phyloP scores from a whole-genome alignment of 257 asterid genomes.

The Rehmannia glutinosa region DNA sequence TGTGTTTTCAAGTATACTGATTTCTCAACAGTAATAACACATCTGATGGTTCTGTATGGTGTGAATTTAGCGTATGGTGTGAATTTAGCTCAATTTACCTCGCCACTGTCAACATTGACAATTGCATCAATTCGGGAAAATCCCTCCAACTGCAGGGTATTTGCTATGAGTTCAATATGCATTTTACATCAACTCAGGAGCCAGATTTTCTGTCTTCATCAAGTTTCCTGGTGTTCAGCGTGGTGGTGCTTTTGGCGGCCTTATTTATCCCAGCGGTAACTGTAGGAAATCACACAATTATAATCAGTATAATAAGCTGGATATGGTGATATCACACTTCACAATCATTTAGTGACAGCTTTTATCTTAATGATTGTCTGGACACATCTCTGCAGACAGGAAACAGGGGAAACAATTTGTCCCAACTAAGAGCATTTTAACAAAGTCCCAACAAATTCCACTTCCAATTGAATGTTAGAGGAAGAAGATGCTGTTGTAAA shows the following conservation, averaged over 20 bases:
- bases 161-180: slow-evolving; percentile 72
- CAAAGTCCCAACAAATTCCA: too few relatives aligned
- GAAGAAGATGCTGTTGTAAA: too few relatives aligned
- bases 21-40: neutral
- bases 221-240: slow-evolving; percentile 84
- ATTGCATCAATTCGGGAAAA: slow-evolving; percentile 89
- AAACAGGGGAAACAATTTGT: too few relatives aligned
- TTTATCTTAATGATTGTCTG: neutral
- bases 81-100: slow-evolving; percentile 45
- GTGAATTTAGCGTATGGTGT: too few relatives aligned
- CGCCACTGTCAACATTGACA: slow-evolving; percentile 76
- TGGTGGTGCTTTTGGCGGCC: slow-evolving; percentile 76
- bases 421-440: too few relatives aligned
- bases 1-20: too few relatives aligned
- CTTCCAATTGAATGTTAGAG: too few relatives aligned
- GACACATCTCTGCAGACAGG: too few relatives aligned
- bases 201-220: slow-evolving; percentile 90
- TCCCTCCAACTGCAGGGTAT: slow-evolving; percentile 75
- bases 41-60: neutral
- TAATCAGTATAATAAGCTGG: slow-evolving; percentile 3
- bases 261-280: slow-evolving; percentile 81
- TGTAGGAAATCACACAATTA: slow-evolving; percentile 33
- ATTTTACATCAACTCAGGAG: slow-evolving; percentile 81
- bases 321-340: too few relatives aligned
- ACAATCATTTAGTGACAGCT: neutral